Evolutionary conservation across 176 grass and related monocot species (phyloP), one percentile per base, ranked within the genome.

Genomic region (Oryza longistaminata): DNA sequence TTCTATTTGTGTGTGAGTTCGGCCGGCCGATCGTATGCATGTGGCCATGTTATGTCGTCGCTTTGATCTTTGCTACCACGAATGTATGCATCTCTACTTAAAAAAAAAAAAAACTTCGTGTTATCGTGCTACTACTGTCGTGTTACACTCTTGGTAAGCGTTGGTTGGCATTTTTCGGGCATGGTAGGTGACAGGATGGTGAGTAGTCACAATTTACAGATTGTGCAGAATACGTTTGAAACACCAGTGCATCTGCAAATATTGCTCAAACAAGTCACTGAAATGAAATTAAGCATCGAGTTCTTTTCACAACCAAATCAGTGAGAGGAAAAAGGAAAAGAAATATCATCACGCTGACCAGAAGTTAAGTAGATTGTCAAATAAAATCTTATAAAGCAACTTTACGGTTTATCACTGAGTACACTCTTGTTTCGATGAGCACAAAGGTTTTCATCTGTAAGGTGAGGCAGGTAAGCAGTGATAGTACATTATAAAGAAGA

Each of bases 281-380:
- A 13, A 72, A 72, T 45, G 11, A 72, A 72, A 31, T 31, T 31
- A 31, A 72, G 15, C 50, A 48, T 16, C 77, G 27, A 48, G 17
- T 34, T 27, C 10, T n/a, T 46, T 46, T 46, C 46, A 49, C 45
- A 82, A 45, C 69, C 0, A 73, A 75, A 83, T 13, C 8, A 83
- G 29, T 31, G 29, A 31, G 29, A 31, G 29, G 29, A 40, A 40
- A 8, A 40, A 40, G 39, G 4, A 8, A 8, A 40, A 40, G 1
- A 40, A 40, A 40, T 31, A 44, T 49, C 55, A 74, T 66, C 65
- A 74, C 55, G 16, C 9, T 74, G 24, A 3, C 9, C 21, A 53
- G 50, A 53, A 73, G 27, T 45, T 62, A n/a, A n/a, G 26, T 66
- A 83, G 27, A 40, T 83, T 83, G 71, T 74, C 40, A 66, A 83